These are phyloP conservation scores for Akanthomyces dipterigenus DNA, from an alignment of 2,329 filamentous ascomycete species.

Conservation along the genomic window DNA sequence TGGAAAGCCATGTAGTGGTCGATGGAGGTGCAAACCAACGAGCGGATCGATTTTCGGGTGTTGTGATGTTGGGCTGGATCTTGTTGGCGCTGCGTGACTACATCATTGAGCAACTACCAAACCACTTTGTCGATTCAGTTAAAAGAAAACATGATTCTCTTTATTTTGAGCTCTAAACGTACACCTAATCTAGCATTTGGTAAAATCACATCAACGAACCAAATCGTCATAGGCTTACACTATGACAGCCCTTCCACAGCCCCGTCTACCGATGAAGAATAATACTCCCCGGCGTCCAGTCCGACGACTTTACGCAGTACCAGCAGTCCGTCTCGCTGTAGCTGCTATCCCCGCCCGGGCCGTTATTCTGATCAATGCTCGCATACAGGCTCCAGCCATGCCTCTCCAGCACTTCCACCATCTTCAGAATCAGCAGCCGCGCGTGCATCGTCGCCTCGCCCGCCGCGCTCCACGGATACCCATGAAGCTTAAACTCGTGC, in stretches of 20 bases:
- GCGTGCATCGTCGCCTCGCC: conserved; percentile 5
- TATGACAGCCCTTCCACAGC: background rate
- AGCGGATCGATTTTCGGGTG: too few species aligned
- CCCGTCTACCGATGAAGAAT: conserved; percentile 6
- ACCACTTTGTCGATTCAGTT: too few species aligned
- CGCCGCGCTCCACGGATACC: conserved; percentile 1
- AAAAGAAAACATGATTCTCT: too few species aligned
- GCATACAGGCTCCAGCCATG: conserved; percentile 11
- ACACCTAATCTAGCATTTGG: too few species aligned
- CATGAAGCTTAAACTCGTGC: conserved; percentile 5
- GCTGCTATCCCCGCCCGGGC: background rate
- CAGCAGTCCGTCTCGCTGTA: conserved; percentile 10
- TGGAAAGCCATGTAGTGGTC: too few species aligned
- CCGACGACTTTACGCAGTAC: conserved; percentile 10
- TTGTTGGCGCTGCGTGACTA: too few species aligned
- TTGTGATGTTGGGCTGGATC: too few species aligned
- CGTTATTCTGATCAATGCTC: conserved; percentile 11
- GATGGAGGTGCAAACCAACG: too few species aligned
- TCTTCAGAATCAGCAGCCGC: conserved; percentile 4
- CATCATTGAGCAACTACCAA: too few species aligned
- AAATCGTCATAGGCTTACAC: background rate
- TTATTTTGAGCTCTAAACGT: too few species aligned
- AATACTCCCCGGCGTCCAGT: conserved; percentile 9
- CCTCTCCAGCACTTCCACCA: conserved; percentile 8
- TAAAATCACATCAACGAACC: too few species aligned